These are phyloP conservation scores for Pythium brachiatum DNA, from an alignment of 352 stramenopile genomes.

Conservation along the genomic window DNA sequence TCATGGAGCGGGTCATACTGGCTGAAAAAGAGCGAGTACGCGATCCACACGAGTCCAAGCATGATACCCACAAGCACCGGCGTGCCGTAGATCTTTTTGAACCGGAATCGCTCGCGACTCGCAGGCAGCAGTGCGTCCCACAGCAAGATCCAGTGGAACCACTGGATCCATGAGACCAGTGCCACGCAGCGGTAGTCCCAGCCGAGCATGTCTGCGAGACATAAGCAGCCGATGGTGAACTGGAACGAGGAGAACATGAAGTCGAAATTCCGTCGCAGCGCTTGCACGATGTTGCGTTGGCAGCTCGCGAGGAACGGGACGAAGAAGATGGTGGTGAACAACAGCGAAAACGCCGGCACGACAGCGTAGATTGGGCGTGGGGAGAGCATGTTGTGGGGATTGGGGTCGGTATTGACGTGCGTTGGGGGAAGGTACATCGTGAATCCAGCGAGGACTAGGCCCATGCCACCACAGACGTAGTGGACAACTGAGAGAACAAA, in stretches of 20 bases:
- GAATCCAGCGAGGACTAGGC: constrained; percentile 14
- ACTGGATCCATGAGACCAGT: constrained; percentile 16
- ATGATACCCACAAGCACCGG: constrained; percentile 22
- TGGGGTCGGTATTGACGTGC: background rate
- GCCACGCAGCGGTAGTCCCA: constrained; percentile 23
- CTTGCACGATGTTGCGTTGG: constrained; percentile 18
- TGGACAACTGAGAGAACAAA: background rate
- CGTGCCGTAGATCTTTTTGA: constrained; percentile 22
- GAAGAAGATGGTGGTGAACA: constrained; percentile 14
- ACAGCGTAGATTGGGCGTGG: background rate
- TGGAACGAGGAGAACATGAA: constrained; percentile 23
- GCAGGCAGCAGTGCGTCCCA: constrained; percentile 18
- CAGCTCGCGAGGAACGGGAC: constrained; percentile 9
- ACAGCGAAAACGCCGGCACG: constrained; percentile 1
- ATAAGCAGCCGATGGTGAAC: constrained; percentile 15
- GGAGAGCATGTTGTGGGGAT: background rate
- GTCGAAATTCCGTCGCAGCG: constrained; percentile 21
- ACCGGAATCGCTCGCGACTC: constrained; percentile 15
- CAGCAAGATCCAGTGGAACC: constrained; percentile 29
- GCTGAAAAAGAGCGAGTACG: constrained; percentile 28
- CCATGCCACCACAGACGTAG: background rate
- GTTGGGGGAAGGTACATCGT: constrained; percentile 22
- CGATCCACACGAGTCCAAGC: constrained; percentile 18
- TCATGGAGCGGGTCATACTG: constrained; percentile 20
- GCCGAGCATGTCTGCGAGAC: constrained; percentile 23